phyloP scores from a whole-genome alignment of 2,329 filamentous ascomycete genomes.

The Fusarium paranaense region DNA sequence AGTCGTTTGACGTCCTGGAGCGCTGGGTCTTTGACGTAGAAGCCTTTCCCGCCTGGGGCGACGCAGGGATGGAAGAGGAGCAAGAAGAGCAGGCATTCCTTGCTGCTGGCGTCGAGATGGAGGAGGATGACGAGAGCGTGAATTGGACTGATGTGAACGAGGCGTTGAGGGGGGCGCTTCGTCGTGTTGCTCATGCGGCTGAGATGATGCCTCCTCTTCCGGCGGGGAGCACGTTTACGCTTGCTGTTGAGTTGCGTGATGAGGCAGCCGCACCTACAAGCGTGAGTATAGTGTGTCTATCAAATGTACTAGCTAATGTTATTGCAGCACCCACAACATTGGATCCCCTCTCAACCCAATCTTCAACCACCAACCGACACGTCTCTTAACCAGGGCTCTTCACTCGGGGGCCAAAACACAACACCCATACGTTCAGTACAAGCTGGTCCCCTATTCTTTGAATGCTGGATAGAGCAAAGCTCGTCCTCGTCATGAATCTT shows the following conservation, averaged over 20 bases:
- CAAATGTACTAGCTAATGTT: constrained; percentile 1
- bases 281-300: constrained; percentile 54
- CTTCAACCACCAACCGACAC: constrained; percentile 53
- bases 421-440: constrained; percentile 65
- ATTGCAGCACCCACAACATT: constrained; percentile 67
- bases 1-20: constrained; percentile 61
- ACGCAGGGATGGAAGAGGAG: background rate
- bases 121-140: constrained; percentile 45
- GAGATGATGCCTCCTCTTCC: constrained; percentile 70
- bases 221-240: constrained; percentile 76
- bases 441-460: constrained; percentile 71
- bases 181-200: constrained; percentile 70
- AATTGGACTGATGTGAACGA: constrained; percentile 75
- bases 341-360: constrained; percentile 67
- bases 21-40: constrained; percentile 71
- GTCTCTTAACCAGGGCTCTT: constrained; percentile 43
- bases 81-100: constrained; percentile 39
- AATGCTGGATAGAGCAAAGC: constrained; percentile 70
- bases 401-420: constrained; percentile 55
- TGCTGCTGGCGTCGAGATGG: constrained; percentile 28
- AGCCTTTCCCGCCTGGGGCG: constrained; percentile 57
- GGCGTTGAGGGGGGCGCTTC: constrained; percentile 76
- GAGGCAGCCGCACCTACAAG: constrained; percentile 68
- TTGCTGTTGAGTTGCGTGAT: constrained; percentile 79
- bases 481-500: background rate